A percentile compares a stretch with the other conserved stretches of the same genome.
phyloP scores from a whole-genome alignment of 441 rosid species.

The Pelargonium cotyledonis region DNA sequence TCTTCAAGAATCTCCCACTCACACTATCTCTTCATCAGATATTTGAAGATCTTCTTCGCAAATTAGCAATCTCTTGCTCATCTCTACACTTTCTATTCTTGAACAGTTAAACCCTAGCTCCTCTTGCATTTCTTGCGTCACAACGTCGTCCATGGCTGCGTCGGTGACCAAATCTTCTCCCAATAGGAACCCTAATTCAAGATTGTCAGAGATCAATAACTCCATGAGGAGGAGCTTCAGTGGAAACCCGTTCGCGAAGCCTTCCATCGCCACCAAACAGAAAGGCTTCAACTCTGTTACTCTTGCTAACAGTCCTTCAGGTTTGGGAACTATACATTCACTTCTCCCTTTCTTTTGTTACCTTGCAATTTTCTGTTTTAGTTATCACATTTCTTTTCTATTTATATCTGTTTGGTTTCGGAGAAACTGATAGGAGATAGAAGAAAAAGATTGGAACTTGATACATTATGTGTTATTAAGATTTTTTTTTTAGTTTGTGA shows the following conservation, averaged over 20 bases:
- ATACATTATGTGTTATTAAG: no score
- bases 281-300: constrained; percentile 42
- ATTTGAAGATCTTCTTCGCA: not conserved
- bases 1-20: not conserved
- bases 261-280: constrained; percentile 29
- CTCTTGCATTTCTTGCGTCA: not conserved
- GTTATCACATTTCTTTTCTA: not conserved
- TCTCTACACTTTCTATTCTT: not conserved
- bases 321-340: constrained; percentile 22
- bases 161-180: not conserved
- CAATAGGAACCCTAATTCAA: constrained; percentile 26
- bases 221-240: constrained; percentile 58
- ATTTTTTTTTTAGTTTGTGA: not conserved
- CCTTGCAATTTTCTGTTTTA: not conserved
- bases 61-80: not conserved
- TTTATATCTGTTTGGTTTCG: not conserved
- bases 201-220: constrained; percentile 51
- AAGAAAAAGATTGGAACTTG: not conserved
- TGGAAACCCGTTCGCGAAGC: constrained; percentile 52
- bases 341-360: not conserved
- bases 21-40: not conserved
- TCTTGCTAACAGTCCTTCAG: constrained; percentile 55
- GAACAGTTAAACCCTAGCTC: not conserved
- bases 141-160: not conserved
- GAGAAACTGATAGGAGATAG: not conserved